These are phyloP conservation scores for Globisporangium abappressorium DNA, from an alignment of 352 stramenopile genomes.

Conservation along the genomic window DNA sequence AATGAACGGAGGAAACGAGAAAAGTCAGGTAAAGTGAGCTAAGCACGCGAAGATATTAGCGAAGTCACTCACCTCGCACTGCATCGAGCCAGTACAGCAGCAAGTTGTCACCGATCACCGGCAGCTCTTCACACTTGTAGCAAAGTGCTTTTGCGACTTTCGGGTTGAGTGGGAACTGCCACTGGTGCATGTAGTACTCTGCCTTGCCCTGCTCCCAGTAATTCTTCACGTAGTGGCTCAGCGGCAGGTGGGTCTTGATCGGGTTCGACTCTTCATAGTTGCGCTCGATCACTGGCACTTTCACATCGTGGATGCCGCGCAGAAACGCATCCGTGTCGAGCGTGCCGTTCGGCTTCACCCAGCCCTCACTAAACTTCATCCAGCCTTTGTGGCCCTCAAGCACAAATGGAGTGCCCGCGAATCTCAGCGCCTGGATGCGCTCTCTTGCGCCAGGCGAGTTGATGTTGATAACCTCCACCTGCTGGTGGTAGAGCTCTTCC, in stretches of 20 bases:
- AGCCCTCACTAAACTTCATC: constrained; percentile 63
- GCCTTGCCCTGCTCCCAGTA: constrained; percentile 77
- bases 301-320: constrained; percentile 69
- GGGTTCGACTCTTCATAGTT: constrained; percentile 79
- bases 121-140: constrained; percentile 84
- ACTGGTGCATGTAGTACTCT: constrained; percentile 94
- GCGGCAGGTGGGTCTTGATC: constrained; percentile 67
- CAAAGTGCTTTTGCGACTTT: constrained; percentile 74
- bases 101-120: constrained; percentile 91
- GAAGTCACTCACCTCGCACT: constrained; percentile 36
- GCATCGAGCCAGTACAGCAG: constrained; percentile 91
- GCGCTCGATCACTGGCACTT: constrained; percentile 72
- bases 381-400: constrained; percentile 61
- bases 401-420: constrained; percentile 68
- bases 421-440: constrained; percentile 57
- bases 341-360: constrained; percentile 53
- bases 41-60: not conserved
- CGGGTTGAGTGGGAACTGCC: constrained; percentile 90
- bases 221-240: constrained; percentile 79
- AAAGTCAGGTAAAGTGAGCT: not conserved
- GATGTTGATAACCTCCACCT: constrained; percentile 68
- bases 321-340: constrained; percentile 62
- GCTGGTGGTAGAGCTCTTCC: constrained; percentile 63
- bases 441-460: constrained; percentile 48
- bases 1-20: not conserved